Percentiles rank a stretch among this genome's conserved stretches.
Conservation (phyloP, 768 basidiomycete genomes). For the Mycena vitilis region DNA sequence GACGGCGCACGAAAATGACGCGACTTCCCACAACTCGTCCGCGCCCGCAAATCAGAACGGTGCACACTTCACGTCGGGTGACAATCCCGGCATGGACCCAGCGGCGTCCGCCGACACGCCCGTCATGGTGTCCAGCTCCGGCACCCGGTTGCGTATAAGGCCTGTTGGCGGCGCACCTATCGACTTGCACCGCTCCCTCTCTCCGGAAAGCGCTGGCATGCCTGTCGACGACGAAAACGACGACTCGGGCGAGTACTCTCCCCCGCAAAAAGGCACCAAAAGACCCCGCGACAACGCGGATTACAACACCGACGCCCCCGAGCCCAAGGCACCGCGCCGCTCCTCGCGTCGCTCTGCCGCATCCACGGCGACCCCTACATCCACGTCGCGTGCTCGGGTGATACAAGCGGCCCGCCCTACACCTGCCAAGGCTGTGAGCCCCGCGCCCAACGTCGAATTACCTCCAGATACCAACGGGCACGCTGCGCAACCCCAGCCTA, state of each 20-base stretch:
- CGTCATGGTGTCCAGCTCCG: slow-evolving; percentile 59
- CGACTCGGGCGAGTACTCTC: slow-evolving; percentile 31
- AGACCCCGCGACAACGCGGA: slow-evolving; percentile 22
- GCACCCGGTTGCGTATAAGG: slow-evolving; percentile 62
- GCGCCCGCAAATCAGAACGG: slow-evolving; percentile 48
- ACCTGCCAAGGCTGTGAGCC: not conserved
- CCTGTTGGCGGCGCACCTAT: slow-evolving; percentile 46
- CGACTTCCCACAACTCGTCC: not conserved
- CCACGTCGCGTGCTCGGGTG: slow-evolving; percentile 20
- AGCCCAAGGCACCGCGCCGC: slow-evolving; percentile 32
- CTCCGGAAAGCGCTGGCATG: slow-evolving; percentile 27
- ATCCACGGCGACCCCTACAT: slow-evolving; percentile 35
- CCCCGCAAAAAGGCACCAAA: slow-evolving; percentile 21
- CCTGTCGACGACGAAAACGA: slow-evolving; percentile 30
- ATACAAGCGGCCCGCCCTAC: slow-evolving; percentile 9
- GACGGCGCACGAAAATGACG: slow-evolving; percentile 52
- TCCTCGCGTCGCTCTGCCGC: slow-evolving; percentile 27
- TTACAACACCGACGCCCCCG: slow-evolving; percentile 26
- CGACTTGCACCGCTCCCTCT: slow-evolving; percentile 7
- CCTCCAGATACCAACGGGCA: slow-evolving; percentile 10
- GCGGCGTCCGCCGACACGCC: slow-evolving; percentile 45
- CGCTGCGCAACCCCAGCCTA: not conserved
- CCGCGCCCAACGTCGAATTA: not conserved
- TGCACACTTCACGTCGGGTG: slow-evolving; percentile 53
- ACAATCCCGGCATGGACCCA: slow-evolving; percentile 21